phyloP scores from a whole-genome alignment of 371 early-diverging fungal genomes.

The Mucor irregularis region DNA sequence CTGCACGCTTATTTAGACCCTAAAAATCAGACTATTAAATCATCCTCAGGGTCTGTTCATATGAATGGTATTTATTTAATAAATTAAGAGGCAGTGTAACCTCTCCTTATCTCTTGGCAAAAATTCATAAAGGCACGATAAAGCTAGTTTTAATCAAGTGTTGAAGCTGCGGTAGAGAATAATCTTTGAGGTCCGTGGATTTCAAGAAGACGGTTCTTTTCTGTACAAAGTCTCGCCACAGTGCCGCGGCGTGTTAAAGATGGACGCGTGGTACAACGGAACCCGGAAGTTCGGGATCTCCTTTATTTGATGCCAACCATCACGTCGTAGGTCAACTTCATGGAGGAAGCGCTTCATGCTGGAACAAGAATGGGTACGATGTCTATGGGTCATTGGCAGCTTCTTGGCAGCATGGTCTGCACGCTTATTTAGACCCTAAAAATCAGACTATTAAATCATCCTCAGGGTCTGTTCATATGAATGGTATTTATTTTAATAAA shows the following conservation, averaged over 20 bases:
- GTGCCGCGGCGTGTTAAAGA: not conserved
- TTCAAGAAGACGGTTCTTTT: conserved; percentile 10
- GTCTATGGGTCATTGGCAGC: conserved; percentile 43
- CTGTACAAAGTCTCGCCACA: conserved; percentile 15
- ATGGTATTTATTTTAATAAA: conserved; percentile 10
- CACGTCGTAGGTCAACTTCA: conserved; percentile 55
- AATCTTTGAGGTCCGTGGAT: not conserved
- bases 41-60: not conserved
- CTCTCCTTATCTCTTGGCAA: not conserved
- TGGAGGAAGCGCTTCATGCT: conserved; percentile 50
- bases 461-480: not conserved
- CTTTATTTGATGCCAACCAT: conserved; percentile 46
- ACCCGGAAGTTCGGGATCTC: conserved; percentile 55
- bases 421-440: conserved; percentile 2
- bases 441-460: not conserved
- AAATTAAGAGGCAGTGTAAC: not conserved
- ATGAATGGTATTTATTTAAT: conserved; percentile 12
- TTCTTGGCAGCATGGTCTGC: conserved; percentile 23
- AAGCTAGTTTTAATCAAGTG: not conserved
- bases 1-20: conserved; percentile 5
- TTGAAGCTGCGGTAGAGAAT: not conserved
- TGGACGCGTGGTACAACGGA: conserved; percentile 49
- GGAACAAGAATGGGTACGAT: conserved; percentile 45
- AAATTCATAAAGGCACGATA: not conserved
- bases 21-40: not conserved